Conservation (phyloP, 2,329 filamentous ascomycete genomes). For the Hypoxylon sp. region DNA sequence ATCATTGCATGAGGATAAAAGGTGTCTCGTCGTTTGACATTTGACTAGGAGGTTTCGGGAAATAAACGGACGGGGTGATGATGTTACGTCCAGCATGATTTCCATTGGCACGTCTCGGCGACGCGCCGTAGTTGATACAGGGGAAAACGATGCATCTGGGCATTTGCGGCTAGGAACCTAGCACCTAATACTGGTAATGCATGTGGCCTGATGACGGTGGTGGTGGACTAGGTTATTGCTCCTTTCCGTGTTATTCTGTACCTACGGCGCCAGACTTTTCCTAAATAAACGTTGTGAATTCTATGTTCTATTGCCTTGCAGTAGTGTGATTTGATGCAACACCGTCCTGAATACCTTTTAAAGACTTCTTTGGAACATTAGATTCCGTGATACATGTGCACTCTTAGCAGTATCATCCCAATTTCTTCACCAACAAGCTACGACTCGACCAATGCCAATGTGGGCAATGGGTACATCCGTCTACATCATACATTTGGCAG, state of each 20-base stretch:
- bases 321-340: background rate
- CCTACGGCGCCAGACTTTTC: constrained; percentile 51
- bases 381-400: background rate
- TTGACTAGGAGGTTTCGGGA: constrained; percentile 45
- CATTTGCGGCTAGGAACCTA: constrained; percentile 50
- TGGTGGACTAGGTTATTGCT: constrained; percentile 49
- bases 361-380: too few relatives aligned
- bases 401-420: background rate
- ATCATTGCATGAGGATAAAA: constrained; percentile 45
- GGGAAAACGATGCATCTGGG: constrained; percentile 52
- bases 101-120: constrained; percentile 41
- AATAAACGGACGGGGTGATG: constrained; percentile 48
- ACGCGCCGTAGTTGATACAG: constrained; percentile 36
- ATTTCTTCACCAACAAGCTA: background rate
- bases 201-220: constrained; percentile 46
- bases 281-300: constrained; percentile 47
- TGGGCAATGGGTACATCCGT: too few relatives aligned
- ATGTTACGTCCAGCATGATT: constrained; percentile 38
- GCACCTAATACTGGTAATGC: constrained; percentile 51
- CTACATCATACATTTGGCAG: too few relatives aligned
- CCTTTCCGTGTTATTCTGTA: constrained; percentile 49
- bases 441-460: too few relatives aligned
- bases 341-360: too few relatives aligned
- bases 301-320: background rate
- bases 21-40: constrained; percentile 44